Evolutionary conservation across 2,329 filamentous ascomycete species (phyloP).

Genomic region (Botrytis elliptica): DNA sequence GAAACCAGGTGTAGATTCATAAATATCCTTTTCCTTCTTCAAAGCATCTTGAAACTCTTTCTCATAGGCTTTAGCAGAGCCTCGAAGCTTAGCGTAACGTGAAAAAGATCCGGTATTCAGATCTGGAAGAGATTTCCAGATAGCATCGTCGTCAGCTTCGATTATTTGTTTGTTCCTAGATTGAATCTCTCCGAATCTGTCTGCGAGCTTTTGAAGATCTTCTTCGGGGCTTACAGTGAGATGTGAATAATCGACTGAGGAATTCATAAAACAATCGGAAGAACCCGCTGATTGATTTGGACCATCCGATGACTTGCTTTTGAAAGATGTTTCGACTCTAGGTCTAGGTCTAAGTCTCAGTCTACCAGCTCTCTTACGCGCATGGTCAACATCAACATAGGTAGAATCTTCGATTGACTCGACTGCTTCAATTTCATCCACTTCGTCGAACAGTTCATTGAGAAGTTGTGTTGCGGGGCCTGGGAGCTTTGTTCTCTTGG

Average conservation of each 20-base stretch:
- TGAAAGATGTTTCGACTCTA: neutral
- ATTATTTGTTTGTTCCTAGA: neutral
- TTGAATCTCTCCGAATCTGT: neutral
- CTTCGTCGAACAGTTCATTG: neutral
- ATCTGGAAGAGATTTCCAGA: neutral
- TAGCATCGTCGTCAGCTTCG: neutral
- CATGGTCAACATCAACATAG: neutral
- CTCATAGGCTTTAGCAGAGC: neutral
- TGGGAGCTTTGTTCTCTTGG: neutral
- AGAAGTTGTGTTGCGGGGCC: neutral
- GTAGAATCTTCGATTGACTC: neutral
- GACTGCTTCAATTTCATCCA: neutral
- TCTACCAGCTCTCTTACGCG: neutral
- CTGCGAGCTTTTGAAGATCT: neutral
- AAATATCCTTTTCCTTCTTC: neutral
- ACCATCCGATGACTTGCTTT: neutral
- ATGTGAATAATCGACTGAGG: neutral
- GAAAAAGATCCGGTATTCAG: neutral
- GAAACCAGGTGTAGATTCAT: neutral
- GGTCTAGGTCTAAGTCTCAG: neutral
- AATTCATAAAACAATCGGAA: too few species aligned
- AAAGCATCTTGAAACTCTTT: neutral
- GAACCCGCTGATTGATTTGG: neutral
- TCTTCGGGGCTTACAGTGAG: neutral
- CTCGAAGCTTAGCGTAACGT: neutral